These are phyloP conservation scores for Fusarium sp. DNA, from an alignment of 2,329 filamentous ascomycete genomes.

Conservation along the genomic window DNA sequence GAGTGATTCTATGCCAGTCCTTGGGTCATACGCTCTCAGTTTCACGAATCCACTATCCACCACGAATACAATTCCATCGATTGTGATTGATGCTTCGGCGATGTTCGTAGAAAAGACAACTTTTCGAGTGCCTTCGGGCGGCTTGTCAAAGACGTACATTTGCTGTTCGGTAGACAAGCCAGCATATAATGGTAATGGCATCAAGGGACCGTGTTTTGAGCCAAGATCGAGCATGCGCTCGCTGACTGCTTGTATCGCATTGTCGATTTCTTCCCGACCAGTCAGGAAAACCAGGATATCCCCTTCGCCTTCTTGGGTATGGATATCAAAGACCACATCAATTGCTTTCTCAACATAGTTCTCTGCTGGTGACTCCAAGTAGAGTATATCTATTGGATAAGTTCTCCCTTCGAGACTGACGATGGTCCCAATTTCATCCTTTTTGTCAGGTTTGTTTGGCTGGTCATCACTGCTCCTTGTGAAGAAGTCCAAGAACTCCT, in stretches of 20 bases:
- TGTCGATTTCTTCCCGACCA: slow-evolving; percentile 91
- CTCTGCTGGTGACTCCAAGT: slow-evolving; percentile 79
- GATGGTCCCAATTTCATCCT: slow-evolving; percentile 58
- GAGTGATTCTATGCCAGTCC: slow-evolving; percentile 86
- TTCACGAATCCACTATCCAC: slow-evolving; percentile 93
- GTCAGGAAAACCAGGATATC: slow-evolving; percentile 94
- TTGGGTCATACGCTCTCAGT: slow-evolving; percentile 83
- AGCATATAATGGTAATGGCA: slow-evolving; percentile 80
- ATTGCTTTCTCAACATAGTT: slow-evolving; percentile 88
- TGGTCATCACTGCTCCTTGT: slow-evolving; percentile 51
- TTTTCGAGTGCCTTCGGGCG: slow-evolving; percentile 84
- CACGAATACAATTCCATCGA: slow-evolving; percentile 90
- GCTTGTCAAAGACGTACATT: slow-evolving; percentile 91
- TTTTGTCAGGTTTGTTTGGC: slow-evolving; percentile 41
- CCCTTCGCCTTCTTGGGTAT: slow-evolving; percentile 79
- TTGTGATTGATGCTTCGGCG: slow-evolving; percentile 94
- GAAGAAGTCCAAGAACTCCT: slow-evolving; percentile 87
- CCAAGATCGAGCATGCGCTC: slow-evolving; percentile 73
- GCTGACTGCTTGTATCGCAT: slow-evolving; percentile 78
- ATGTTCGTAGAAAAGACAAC: slow-evolving; percentile 96
- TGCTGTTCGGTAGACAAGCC: slow-evolving; percentile 91
- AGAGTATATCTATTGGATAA: slow-evolving; percentile 88
- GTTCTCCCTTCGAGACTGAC: slow-evolving; percentile 88
- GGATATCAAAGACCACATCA: slow-evolving; percentile 86
- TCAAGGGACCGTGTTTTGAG: slow-evolving; percentile 41